phyloP scores from a whole-genome alignment of 345 rosid species.

The Rhizophora mangle region DNA sequence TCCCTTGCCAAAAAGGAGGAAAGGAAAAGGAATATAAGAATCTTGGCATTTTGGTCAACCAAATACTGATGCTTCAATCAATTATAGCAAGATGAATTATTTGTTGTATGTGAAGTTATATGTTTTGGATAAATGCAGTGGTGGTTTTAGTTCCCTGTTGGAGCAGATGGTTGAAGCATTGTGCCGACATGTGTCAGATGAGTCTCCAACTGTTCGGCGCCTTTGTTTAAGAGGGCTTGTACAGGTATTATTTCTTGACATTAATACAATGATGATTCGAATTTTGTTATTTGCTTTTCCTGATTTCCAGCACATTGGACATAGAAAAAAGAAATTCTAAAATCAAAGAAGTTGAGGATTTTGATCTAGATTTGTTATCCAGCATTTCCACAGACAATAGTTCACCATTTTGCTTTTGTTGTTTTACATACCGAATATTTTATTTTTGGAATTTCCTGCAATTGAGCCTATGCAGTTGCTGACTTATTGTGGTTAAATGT shows the following conservation, averaged over 20 bases:
- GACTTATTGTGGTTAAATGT: neutral
- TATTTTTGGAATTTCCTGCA: too few relatives aligned
- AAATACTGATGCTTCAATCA: neutral
- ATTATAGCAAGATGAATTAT: neutral
- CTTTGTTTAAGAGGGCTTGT: slow-evolving; percentile 94
- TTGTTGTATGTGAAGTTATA: slow-evolving; percentile 4
- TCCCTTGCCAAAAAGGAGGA: too few relatives aligned
- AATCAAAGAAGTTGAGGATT: neutral
- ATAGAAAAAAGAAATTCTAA: neutral
- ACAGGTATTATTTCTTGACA: slow-evolving; percentile 46
- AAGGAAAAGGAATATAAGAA: too few relatives aligned
- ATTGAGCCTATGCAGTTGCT: too few relatives aligned
- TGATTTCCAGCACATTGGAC: neutral
- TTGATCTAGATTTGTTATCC: neutral
- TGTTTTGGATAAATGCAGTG: slow-evolving; percentile 46
- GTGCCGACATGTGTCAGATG: slow-evolving; percentile 93
- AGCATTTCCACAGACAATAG: neutral
- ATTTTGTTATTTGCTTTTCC: neutral
- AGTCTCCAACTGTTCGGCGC: slow-evolving; percentile 86
- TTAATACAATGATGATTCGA: neutral
- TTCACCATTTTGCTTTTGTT: too few relatives aligned
- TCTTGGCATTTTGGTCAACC: too few relatives aligned
- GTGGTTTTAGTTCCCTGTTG: slow-evolving; percentile 63
- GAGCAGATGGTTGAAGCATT: slow-evolving; percentile 94
- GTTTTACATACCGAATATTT: too few relatives aligned